Base-by-base conservation (phyloP, 2,329 filamentous ascomycete species). In the Tolypocladium inflatum region DNA sequence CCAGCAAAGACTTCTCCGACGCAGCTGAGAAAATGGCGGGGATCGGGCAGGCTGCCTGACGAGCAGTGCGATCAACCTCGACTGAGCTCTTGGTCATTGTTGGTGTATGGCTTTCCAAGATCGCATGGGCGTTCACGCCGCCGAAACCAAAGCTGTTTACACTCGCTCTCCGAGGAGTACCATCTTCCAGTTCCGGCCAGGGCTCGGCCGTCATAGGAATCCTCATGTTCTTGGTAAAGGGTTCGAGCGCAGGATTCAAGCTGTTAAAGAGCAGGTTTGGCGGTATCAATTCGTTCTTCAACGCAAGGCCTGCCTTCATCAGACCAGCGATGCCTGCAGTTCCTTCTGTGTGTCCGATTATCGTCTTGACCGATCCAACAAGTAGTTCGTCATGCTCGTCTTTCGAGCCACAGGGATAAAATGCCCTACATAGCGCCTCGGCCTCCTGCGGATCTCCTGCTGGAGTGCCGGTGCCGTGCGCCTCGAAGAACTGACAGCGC, bases 101-200 rank as follows among this genome's bases (percentile, higher is more conserved):
- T 30, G 30, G 7, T 30, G 30, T n/a, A n/a, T 42, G 21, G 5
- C 19, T 19, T 59, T 72, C 71, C 6, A 76, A 60, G 10, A 79
- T 73, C 0, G 70, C 69, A 57, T 78, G 76, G 2, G 71, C 73
- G 60, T 78, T 79, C 19, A 76, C 73, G 41, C 71, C 75, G 26
- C 74, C 76, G 53, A 74, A 78, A 0, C 76, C 77, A 54, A 78
- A 78, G 21, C 65, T 65, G 56, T 70, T 70, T 35, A 70, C 61
- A 52, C 63, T 67, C 2, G 61, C 65, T 2, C 67, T 62, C 4
- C 57, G 57, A 7, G 55, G 57, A 30, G 30, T 30, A 30, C 0
- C 55, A 41, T 11, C 59, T 70, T 5, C 76, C 76, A 6, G 77
- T 79, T 4, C 15, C 19, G 39, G 39, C 39, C 39, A 42, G 17